Evolutionary conservation across 805 yeast species (phyloP).

Genomic region (Metschnikowia borealis): DNA sequence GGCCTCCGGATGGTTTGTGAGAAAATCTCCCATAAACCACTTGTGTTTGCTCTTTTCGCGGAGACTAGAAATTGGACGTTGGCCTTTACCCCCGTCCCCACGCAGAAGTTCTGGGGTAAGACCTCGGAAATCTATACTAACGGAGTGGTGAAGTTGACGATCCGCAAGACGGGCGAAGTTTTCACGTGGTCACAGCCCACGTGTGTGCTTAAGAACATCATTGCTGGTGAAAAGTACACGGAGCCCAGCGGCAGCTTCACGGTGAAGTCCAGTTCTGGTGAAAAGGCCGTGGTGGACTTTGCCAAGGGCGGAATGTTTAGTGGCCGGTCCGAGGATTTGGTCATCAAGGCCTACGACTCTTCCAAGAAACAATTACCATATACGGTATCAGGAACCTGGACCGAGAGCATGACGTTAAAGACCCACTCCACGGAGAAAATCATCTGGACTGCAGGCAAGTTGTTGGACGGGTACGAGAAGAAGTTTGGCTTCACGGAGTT

Average conservation of each 20-base stretch:
- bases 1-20: slow-evolving; percentile 76
- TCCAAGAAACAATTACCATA: slow-evolving; percentile 36
- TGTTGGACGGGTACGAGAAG: slow-evolving; percentile 52
- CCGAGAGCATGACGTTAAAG: slow-evolving; percentile 52
- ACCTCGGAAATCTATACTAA: slow-evolving; percentile 75
- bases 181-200: slow-evolving; percentile 83
- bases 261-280: slow-evolving; percentile 64
- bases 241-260: slow-evolving; percentile 77
- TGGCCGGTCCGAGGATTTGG: slow-evolving; percentile 67
- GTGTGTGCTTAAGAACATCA: slow-evolving; percentile 74
- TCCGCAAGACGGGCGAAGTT: slow-evolving; percentile 61
- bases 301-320: slow-evolving; percentile 83
- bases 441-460: slow-evolving; percentile 70
- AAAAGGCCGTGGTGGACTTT: slow-evolving; percentile 67
- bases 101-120: slow-evolving; percentile 94
- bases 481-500: slow-evolving; percentile 86
- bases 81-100: slow-evolving; percentile 62
- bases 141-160: slow-evolving; percentile 60
- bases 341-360: slow-evolving; percentile 41
- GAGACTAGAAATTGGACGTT: slow-evolving; percentile 73
- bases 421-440: slow-evolving; percentile 37
- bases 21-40: slow-evolving; percentile 86
- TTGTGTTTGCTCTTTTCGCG: slow-evolving; percentile 73
- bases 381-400: slow-evolving; percentile 78
- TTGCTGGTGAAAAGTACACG: slow-evolving; percentile 92